Base-by-base conservation (phyloP, 345 rosid species). In the Hibiscus syriacus region DNA sequence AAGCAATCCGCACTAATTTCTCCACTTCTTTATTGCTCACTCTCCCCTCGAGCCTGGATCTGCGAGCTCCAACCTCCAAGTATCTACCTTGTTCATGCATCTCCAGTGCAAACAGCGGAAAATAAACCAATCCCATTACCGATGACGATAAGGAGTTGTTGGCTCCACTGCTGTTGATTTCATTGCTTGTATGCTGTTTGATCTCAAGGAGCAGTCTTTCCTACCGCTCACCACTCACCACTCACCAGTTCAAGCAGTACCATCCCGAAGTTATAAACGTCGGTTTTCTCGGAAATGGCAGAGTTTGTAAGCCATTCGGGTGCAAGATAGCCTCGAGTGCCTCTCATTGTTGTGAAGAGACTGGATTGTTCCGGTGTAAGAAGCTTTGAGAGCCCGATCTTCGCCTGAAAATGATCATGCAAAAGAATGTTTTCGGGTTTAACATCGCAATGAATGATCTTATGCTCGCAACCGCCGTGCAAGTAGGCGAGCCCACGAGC, bases 181-280 rank as follows among this genome's bases (percentile, higher is more conserved):
- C 84, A 23, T 79, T 76, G 14, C 69, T 49, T 58, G 81, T 83
- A 66, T 80, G 81, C 86, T 80, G 55, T 80, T 73, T 11, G 85
- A 72, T 50, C 68, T 72, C 8, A 78, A 45, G 6, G 79, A 81
- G 62, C 96, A 81, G 74, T 88, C 85, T 78, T 82, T 85, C 77
- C 92, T 76, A 20, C 96, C 96, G 58, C 96, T 84, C 49, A n/a
- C n/a, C n/a, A n/a, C n/a, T n/a, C n/a, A n/a, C n/a, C n/a, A n/a
- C n/a, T n/a, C n/a, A 91, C 84, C 66, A 91, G 64, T 77, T 87
- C 92, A 61, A 91, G 84, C 55, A 91, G 72, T 48, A 91, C 97
- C 87, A 88, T 85, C 39, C 97, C 97, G 19, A 80, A 91, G 72
- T 96, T 88, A 67, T 91, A 91, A n/a, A n/a, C n/a, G n/a, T n/a